phyloP scores from a whole-genome alignment of 2,329 filamentous ascomycete genomes.

The Ophiostoma quercus region DNA sequence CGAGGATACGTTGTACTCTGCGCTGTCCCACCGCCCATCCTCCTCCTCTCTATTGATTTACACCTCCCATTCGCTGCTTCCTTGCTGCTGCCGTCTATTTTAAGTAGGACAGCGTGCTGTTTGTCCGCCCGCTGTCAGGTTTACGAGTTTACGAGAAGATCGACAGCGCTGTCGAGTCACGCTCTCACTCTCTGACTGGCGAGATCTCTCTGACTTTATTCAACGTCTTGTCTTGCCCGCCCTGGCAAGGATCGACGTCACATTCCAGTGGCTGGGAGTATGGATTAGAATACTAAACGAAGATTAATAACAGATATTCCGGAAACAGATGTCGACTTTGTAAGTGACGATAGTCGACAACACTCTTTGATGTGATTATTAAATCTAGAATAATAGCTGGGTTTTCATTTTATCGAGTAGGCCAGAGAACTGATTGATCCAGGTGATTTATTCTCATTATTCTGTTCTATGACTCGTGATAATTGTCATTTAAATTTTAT shows the following conservation, averaged over 20 bases:
- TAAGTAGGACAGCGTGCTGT: neutral
- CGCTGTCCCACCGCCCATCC: neutral
- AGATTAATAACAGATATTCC: neutral
- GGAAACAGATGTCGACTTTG: neutral
- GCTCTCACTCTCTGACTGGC: neutral
- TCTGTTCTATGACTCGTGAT: too few species aligned
- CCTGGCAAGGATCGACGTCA: constrained; percentile 7
- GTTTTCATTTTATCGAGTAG: too few species aligned
- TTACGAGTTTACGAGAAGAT: constrained; percentile 14
- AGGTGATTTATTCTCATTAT: too few species aligned
- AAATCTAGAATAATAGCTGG: too few species aligned
- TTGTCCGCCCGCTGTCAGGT: constrained; percentile 1
- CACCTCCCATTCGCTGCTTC: neutral
- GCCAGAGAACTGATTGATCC: too few species aligned
- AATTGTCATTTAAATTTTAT: too few species aligned
- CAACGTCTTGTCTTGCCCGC: neutral
- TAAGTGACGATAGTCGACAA: neutral
- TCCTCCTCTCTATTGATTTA: neutral
- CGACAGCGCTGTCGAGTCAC: neutral
- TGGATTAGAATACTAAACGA: neutral
- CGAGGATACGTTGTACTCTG: constrained; percentile 1
- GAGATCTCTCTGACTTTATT: too few species aligned
- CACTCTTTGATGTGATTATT: too few species aligned
- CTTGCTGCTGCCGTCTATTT: neutral
- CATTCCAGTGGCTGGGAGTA: constrained; percentile 2